These are phyloP conservation scores for Hericium erinaceus DNA, from an alignment of 768 basidiomycete genomes.

Conservation along the genomic window DNA sequence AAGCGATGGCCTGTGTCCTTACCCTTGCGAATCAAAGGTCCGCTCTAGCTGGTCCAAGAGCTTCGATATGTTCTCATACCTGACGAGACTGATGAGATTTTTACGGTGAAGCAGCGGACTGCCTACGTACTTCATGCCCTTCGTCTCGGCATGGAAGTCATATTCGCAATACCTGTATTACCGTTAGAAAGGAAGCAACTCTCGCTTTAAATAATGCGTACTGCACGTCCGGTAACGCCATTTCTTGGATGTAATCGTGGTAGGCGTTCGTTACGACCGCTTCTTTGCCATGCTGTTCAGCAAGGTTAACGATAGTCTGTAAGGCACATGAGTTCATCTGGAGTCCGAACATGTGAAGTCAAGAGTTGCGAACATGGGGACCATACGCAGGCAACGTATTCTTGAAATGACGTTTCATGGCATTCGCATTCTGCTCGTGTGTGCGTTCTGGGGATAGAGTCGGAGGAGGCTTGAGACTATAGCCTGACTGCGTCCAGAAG, in stretches of 20 bases:
- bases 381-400: constrained; percentile 63
- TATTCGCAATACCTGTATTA: constrained; percentile 62
- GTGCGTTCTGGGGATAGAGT: constrained; percentile 66
- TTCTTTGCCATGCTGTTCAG: constrained; percentile 89
- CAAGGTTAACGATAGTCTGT: constrained; percentile 80
- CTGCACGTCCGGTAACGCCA: constrained; percentile 47
- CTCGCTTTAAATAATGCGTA: constrained; percentile 22
- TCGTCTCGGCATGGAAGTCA: constrained; percentile 90
- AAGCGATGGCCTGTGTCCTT: constrained; percentile 1
- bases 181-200: background rate
- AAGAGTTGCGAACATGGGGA: constrained; percentile 49
- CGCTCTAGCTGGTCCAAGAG: constrained; percentile 63
- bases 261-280: constrained; percentile 71
- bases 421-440: constrained; percentile 58
- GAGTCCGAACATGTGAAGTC: background rate
- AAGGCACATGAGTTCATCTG: constrained; percentile 6
- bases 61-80: constrained; percentile 86
- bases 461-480: constrained; percentile 83
- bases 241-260: constrained; percentile 52
- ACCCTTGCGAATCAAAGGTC: constrained; percentile 78
- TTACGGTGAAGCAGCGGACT: constrained; percentile 5
- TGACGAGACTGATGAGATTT: constrained; percentile 17
- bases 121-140: constrained; percentile 77
- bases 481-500: constrained; percentile 86
- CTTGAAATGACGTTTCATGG: constrained; percentile 66